Evolutionary conservation across 2,329 filamentous ascomycete genomes (phyloP).

Genomic region (Penicillium decumbens): DNA sequence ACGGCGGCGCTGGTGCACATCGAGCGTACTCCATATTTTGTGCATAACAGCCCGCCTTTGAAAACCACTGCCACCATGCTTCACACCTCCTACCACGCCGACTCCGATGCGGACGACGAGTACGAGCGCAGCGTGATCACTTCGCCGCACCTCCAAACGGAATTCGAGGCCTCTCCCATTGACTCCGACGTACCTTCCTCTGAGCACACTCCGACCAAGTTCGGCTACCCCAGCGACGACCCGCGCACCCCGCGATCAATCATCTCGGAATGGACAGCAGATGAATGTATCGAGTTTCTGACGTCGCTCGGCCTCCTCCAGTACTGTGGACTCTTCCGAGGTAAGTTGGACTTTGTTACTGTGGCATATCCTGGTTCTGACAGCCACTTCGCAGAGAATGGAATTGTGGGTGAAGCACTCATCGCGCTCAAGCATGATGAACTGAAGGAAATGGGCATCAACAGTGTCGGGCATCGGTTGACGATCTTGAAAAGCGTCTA

Average conservation of each 20-base stretch:
- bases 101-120: slow-evolving; percentile 63
- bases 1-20: slow-evolving; percentile 6
- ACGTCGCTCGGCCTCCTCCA: slow-evolving; percentile 72
- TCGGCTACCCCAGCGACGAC: slow-evolving; percentile 50
- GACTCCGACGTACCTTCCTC: slow-evolving; percentile 56
- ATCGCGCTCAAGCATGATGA: slow-evolving; percentile 87
- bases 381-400: slow-evolving; percentile 65
- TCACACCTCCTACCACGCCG: slow-evolving; percentile 54
- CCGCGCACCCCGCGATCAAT: slow-evolving; percentile 52
- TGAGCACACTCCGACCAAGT: slow-evolving; percentile 61
- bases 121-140: slow-evolving; percentile 58
- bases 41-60: not conserved
- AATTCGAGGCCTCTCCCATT: slow-evolving; percentile 55
- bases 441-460: slow-evolving; percentile 88
- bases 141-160: slow-evolving; percentile 53
- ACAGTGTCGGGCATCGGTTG: slow-evolving; percentile 86
- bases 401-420: slow-evolving; percentile 86
- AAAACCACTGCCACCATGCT: slow-evolving; percentile 33
- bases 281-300: slow-evolving; percentile 88
- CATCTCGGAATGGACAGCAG: slow-evolving; percentile 62
- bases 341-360: slow-evolving; percentile 50
- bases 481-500: slow-evolving; percentile 95
- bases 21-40: not conserved
- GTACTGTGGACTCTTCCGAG: slow-evolving; percentile 77
- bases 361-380: not conserved